A percentile compares a stretch with the other conserved stretches of the same genome.
Evolutionary conservation across 2,329 filamentous ascomycete genomes (phyloP).

Genomic region (Helotiales sp.): DNA sequence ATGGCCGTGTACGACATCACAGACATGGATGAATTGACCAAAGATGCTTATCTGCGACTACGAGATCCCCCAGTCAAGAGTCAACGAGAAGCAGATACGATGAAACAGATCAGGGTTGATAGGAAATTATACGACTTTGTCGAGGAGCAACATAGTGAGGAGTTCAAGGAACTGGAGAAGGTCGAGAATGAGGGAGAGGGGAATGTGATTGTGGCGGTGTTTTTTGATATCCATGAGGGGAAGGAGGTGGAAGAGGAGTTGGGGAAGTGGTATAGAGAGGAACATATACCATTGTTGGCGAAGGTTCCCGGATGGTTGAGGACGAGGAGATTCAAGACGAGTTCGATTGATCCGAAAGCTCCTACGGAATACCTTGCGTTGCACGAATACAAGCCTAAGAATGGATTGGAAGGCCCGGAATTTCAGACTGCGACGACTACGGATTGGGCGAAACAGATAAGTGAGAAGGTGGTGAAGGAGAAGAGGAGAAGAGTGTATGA

Average conservation of each 20-base stretch:
- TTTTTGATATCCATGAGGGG: conserved; percentile 53
- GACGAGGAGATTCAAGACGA: conserved; percentile 68
- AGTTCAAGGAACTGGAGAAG: conserved; percentile 61
- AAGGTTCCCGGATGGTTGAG: conserved; percentile 79
- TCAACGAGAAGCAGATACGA: conserved; percentile 59
- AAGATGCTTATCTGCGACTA: conserved; percentile 67
- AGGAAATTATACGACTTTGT: conserved; percentile 71
- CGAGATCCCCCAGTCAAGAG: conserved; percentile 58
- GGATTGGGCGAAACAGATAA: conserved; percentile 59
- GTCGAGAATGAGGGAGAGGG: conserved; percentile 59
- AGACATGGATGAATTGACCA: conserved; percentile 69
- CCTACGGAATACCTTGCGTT: conserved; percentile 62
- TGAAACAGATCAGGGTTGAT: conserved; percentile 67
- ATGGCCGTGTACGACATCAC: conserved; percentile 82
- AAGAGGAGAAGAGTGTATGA: conserved; percentile 63
- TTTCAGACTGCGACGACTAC: conserved; percentile 64
- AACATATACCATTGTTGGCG: conserved; percentile 70
- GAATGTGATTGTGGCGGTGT: conserved; percentile 62
- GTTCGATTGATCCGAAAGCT: conserved; percentile 58
- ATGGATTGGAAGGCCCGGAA: conserved; percentile 65
- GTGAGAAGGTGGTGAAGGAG: conserved; percentile 55
- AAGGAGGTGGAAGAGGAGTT: conserved; percentile 57
- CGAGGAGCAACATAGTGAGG: conserved; percentile 51
- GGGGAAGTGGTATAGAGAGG: conserved; percentile 70
- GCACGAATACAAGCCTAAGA: conserved; percentile 69